Evolutionary conservation across 148 eudicot genomes (phyloP).

Genomic region (Nepenthes mirabilis): DNA sequence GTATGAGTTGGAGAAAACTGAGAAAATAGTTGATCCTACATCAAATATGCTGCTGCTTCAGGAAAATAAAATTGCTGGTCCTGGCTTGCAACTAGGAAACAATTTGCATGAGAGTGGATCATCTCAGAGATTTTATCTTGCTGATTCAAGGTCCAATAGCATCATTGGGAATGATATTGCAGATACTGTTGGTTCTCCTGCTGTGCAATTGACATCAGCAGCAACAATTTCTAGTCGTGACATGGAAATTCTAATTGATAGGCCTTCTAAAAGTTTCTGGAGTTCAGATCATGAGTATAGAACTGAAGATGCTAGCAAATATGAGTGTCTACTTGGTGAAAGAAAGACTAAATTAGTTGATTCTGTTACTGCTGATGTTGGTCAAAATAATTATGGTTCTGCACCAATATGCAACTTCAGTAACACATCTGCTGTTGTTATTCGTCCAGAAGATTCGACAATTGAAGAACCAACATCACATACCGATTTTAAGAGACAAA

Average conservation of each 20-base stretch:
- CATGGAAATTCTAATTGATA: conserved; percentile 2
- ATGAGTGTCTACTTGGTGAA: conserved; percentile 14
- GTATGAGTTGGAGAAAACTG: conserved; percentile 12
- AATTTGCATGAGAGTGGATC: conserved; percentile 6
- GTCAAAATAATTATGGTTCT: conserved; percentile 11
- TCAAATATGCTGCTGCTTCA: conserved; percentile 10
- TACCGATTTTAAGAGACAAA: conserved; percentile 14
- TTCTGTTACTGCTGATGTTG: conserved; percentile 13
- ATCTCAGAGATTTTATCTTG: conserved; percentile 7
- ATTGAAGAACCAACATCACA: conserved; percentile 12
- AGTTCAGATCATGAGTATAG: conserved; percentile 8
- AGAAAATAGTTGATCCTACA: conserved; percentile 4
- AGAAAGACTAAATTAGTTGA: not conserved
- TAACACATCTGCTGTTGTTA: conserved; percentile 8
- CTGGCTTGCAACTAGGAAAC: conserved; percentile 8
- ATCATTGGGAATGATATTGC: conserved; percentile 6
- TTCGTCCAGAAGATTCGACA: conserved; percentile 9
- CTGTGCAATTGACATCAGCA: conserved; percentile 6
- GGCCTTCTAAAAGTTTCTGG: conserved; percentile 2
- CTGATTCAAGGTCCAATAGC: not conserved
- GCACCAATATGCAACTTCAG: conserved; percentile 1
- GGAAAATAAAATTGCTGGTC: conserved; percentile 15
- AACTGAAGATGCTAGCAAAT: conserved; percentile 11
- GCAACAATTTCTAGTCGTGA: conserved; percentile 2
- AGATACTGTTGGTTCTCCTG: conserved; percentile 6